Base-by-base conservation (phyloP, 108 stramenopile species). In the Conticribra guillardii region DNA sequence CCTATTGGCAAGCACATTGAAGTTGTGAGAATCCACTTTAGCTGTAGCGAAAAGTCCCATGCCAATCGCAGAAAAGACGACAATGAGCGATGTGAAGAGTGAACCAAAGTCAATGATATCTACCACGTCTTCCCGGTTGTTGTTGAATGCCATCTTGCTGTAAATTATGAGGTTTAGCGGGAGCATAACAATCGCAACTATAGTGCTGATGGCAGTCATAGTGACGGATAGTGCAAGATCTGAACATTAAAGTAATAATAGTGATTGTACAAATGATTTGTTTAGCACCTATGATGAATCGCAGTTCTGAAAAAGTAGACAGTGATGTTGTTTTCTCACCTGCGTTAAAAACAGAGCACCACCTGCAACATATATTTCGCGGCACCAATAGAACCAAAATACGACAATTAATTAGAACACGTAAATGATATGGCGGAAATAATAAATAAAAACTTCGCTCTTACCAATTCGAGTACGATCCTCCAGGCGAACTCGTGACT, bases 381-480 rank as follows among this genome's bases (percentile, higher is more conserved):
- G n/a, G n/a, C n/a, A n/a, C n/a, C n/a, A n/a, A n/a, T n/a, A n/a
- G n/a, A n/a, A n/a, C n/a, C n/a, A n/a, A n/a, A n/a, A n/a, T n/a
- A n/a, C n/a, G n/a, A n/a, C n/a, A n/a, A n/a, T n/a, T n/a, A n/a
- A n/a, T n/a, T n/a, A n/a, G n/a, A n/a, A n/a, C n/a, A n/a, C n/a
- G n/a, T n/a, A n/a, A n/a, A n/a, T n/a, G n/a, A n/a, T n/a, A n/a
- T n/a, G n/a, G n/a, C n/a, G n/a, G n/a, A n/a, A n/a, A n/a, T n/a
- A n/a, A n/a, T n/a, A n/a, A n/a, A n/a, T n/a, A n/a, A n/a, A n/a
- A n/a, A n/a, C n/a, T n/a, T n/a, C n/a, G n/a, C n/a, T n/a, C 37
- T 41, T 47, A 82, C 82, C 90, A 95, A 71, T 95, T 95, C 14
- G 71, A 74, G 54, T 91, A 95, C 24, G 79, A 78, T 45, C 94